Evolutionary conservation across 768 basidiomycete genomes (phyloP), one percentile per base, ranked within the genome.

Genomic region (Lentinula sp.): DNA sequence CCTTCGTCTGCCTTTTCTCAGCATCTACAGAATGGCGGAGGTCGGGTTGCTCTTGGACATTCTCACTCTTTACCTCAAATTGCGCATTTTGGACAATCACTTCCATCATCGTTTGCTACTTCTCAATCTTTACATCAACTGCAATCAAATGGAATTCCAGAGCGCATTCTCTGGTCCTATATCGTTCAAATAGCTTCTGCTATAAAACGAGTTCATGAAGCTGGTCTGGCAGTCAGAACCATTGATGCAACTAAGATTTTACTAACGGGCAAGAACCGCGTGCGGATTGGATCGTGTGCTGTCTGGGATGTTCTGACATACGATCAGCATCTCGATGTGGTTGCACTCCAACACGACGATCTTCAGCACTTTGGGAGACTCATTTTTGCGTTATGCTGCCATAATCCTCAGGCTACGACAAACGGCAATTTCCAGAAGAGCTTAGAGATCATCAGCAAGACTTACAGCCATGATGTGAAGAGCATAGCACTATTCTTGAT

Each of bases 91-190:
- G 76, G 70, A 32, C 76, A 77, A 39, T 54, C 64, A 2, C 64
- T 61, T 58, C 61, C 15, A 63, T 56, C 55, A 11, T 42, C 28
- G 18, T 50, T 52, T 40, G 5, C 50, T 10, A 11, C 13, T 15
- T 51, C 59, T 35, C 49, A 52, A 43, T 51, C 59, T 39, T 10
- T 52, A 13, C 59, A 42, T 32, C 45, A 50, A 35, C 31, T 58
- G n/a, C 31, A 37, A 21, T 11, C 40, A 32, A n/a, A 28, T 31
- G 49, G 49, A 10, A 75, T 98, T 21, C 80, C 89, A 0, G 97
- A 99, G 71, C 80, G 87, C 16, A 85, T 87, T 0, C 70, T 99
- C 2, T 99, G 97, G 97, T 88, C 89, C 3, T 98, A 95, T 68
- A 84, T 97, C 52, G 82, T 93, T 21, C 97, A 99, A 71, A 84